Evolutionary conservation across 352 stramenopile genomes (phyloP).

Genomic region (Phytophthora palmivora): DNA sequence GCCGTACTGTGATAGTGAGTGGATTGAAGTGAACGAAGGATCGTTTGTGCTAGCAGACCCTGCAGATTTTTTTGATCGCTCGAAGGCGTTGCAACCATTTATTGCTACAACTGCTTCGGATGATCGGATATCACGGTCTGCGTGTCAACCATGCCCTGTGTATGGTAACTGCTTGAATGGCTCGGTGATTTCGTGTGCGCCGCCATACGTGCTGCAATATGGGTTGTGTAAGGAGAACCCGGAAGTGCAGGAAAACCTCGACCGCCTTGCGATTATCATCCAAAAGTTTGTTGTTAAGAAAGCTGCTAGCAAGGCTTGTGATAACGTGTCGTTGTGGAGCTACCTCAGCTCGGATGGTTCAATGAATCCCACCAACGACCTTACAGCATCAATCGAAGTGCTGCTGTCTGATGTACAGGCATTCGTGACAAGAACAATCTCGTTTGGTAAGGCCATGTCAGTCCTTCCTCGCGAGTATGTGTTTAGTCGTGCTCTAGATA

Average conservation of each 20-base stretch:
- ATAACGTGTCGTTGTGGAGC: constrained; percentile 39
- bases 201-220: constrained; percentile 55
- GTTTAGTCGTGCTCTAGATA: constrained; percentile 66
- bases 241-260: constrained; percentile 55
- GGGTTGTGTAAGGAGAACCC: constrained; percentile 63
- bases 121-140: background rate
- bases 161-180: constrained; percentile 69
- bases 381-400: constrained; percentile 45
- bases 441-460: constrained; percentile 52
- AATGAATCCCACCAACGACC: constrained; percentile 1
- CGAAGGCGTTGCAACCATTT: constrained; percentile 61
- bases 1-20: constrained; percentile 66
- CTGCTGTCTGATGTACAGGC: constrained; percentile 60
- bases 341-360: constrained; percentile 19
- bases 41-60: constrained; percentile 34
- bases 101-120: constrained; percentile 26
- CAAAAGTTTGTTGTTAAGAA: constrained; percentile 53
- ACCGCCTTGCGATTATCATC: constrained; percentile 53
- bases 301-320: constrained; percentile 43
- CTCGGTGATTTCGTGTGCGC: constrained; percentile 50
- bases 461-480: constrained; percentile 58
- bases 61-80: constrained; percentile 45
- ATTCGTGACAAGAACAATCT: constrained; percentile 48
- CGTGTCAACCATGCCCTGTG: constrained; percentile 64
- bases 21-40: constrained; percentile 33